Evolutionary conservation across 345 rosid species (phyloP).

Genomic region (Brassica nigra): DNA sequence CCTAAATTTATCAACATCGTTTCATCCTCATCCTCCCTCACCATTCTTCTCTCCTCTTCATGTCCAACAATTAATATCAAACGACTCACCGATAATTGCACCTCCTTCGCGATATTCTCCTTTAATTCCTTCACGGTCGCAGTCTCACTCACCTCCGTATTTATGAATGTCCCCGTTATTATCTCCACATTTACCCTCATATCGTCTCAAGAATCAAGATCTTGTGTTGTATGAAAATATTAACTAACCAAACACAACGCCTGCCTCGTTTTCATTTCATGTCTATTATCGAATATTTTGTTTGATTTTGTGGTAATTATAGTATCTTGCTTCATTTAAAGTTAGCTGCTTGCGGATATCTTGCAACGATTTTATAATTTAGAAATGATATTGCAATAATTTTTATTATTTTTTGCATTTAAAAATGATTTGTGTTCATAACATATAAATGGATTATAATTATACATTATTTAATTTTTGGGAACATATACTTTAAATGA

Average conservation of each 20-base stretch:
- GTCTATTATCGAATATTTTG: slow-evolving; percentile 1
- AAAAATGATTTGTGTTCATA: too few species aligned
- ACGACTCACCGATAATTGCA: slow-evolving; percentile 54
- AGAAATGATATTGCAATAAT: too few species aligned
- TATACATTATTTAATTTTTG: too few species aligned
- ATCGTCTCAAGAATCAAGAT: background rate
- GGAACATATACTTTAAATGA: too few species aligned
- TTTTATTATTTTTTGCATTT: too few species aligned
- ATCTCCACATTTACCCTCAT: slow-evolving; percentile 70
- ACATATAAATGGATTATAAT: too few species aligned
- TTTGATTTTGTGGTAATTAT: slow-evolving; percentile 10
- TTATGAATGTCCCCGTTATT: slow-evolving; percentile 62
- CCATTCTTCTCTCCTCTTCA: slow-evolving; percentile 25
- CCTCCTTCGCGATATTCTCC: slow-evolving; percentile 51
- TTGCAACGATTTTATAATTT: slow-evolving; percentile 2
- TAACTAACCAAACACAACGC: slow-evolving; percentile 35
- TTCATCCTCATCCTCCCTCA: slow-evolving; percentile 42
- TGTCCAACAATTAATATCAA: slow-evolving; percentile 49
- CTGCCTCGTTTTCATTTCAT: slow-evolving; percentile 26
- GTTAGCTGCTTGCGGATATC: slow-evolving; percentile 14
- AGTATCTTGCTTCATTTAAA: slow-evolving; percentile 1
- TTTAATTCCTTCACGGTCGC: slow-evolving; percentile 62
- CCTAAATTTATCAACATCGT: slow-evolving; percentile 50
- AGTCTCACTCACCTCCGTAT: slow-evolving; percentile 47
- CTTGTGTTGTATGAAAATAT: slow-evolving; percentile 27